Evolutionary conservation across 352 stramenopile species (phyloP).

Genomic region (Phytophthora ramorum): DNA sequence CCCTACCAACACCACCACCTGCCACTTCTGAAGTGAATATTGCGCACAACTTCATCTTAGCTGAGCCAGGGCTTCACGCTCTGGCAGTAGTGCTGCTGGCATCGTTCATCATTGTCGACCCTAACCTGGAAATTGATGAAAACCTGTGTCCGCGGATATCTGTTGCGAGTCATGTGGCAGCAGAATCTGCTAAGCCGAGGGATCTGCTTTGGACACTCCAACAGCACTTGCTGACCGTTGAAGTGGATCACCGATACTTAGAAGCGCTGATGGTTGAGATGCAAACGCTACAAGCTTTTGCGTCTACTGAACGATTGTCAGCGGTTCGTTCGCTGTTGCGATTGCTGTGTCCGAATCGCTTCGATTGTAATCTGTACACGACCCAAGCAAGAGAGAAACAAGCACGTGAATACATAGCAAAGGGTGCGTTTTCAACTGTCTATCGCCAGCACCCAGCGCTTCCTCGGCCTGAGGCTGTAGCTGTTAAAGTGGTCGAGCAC

Average conservation of each 20-base stretch:
- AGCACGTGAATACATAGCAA: conserved; percentile 47
- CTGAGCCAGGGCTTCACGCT: conserved; percentile 32
- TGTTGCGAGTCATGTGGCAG: conserved; percentile 16
- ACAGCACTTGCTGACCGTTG: conserved; percentile 34
- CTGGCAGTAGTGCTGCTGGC: conserved; percentile 38
- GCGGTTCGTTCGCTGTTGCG: conserved; percentile 44
- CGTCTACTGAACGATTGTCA: conserved; percentile 33
- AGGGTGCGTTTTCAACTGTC: conserved; percentile 58
- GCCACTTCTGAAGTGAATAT: neutral
- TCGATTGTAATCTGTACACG: conserved; percentile 50
- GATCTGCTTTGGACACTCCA: conserved; percentile 62
- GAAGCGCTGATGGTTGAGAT: conserved; percentile 44
- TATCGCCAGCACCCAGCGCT: conserved; percentile 41
- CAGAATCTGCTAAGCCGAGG: neutral
- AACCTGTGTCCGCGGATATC: conserved; percentile 44
- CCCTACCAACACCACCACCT: conserved; percentile 1
- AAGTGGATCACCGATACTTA: conserved; percentile 26
- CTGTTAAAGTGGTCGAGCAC: conserved; percentile 61
- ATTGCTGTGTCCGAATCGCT: conserved; percentile 48
- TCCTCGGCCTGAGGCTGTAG: conserved; percentile 24
- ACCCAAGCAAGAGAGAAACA: conserved; percentile 7
- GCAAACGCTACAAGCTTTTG: conserved; percentile 33
- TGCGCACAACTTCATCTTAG: conserved; percentile 18
- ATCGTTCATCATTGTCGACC: conserved; percentile 42
- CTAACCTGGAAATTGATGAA: conserved; percentile 47